Percentiles rank a stretch among this genome's conserved stretches.
Conservation (phyloP, 2,329 filamentous ascomycete genomes). For the Pseudogymnoascus sp. region DNA sequence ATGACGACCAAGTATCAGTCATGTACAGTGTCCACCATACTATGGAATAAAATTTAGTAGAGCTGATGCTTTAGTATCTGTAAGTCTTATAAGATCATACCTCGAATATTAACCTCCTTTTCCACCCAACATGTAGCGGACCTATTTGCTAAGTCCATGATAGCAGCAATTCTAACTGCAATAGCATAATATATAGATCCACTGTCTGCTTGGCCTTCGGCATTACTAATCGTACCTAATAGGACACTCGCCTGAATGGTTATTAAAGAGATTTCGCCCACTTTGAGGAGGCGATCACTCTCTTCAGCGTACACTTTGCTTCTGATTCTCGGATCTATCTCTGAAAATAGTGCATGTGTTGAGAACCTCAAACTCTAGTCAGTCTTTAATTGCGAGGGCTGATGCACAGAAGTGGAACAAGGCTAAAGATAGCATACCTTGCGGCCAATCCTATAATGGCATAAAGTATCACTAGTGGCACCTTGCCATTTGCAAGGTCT, state of each 20-base stretch:
- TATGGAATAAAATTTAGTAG: conserved; percentile 5
- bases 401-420: not conserved
- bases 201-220: conserved; percentile 29
- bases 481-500: conserved; percentile 20
- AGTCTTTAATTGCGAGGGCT: not conserved
- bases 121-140: conserved; percentile 24
- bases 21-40: conserved; percentile 36
- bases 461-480: conserved; percentile 21
- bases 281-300: conserved; percentile 25
- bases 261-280: conserved; percentile 31
- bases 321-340: conserved; percentile 21
- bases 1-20: conserved; percentile 35
- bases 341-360: conserved; percentile 17
- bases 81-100: conserved; percentile 14
- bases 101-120: conserved; percentile 31
- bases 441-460: conserved; percentile 25
- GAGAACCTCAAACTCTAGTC: conserved; percentile 19
- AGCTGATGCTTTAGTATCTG: not conserved
- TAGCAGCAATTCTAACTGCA: conserved; percentile 31
- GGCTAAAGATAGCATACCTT: conserved; percentile 11
- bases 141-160: conserved; percentile 31
- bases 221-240: conserved; percentile 29
- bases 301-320: conserved; percentile 19
- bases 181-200: conserved; percentile 35
- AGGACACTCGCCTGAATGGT: conserved; percentile 36